Percentiles rank a stretch among this genome's conserved stretches.
Evolutionary conservation across 2,329 filamentous ascomycete species (phyloP).

Genomic region (Monosporascus sp.): DNA sequence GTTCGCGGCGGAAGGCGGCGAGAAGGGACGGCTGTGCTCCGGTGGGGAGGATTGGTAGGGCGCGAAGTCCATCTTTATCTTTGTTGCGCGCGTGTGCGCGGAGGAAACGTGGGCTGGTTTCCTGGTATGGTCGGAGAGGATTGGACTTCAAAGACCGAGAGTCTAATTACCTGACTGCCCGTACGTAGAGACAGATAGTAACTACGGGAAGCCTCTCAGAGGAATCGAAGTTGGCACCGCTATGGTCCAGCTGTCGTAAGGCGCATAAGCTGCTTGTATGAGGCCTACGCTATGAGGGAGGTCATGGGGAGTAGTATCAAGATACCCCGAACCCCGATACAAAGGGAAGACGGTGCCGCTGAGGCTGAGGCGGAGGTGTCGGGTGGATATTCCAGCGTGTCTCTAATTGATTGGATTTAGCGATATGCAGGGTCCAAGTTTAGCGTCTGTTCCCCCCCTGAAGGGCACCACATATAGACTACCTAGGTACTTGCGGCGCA

Average conservation of each 20-base stretch:
- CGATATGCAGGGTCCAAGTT: conserved; percentile 8
- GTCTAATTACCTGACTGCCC: no score
- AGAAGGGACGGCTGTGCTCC: conserved; percentile 75
- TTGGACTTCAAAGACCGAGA: no score
- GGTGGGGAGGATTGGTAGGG: conserved; percentile 93
- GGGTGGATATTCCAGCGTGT: not conserved
- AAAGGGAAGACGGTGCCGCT: not conserved
- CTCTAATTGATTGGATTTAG: not conserved
- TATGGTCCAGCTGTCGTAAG: no score
- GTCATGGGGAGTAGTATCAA: no score
- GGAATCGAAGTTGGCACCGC: no score
- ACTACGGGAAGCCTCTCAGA: no score
- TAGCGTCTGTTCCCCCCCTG: not conserved
- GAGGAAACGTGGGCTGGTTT: not conserved
- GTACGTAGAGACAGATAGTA: no score
- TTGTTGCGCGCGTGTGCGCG: not conserved
- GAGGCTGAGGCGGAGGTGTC: not conserved
- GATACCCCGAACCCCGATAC: no score
- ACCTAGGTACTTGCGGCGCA: not conserved
- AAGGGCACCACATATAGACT: no score
- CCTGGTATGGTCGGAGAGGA: no score
- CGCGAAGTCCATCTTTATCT: conserved; percentile 74
- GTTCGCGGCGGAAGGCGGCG: conserved; percentile 52
- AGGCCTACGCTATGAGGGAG: no score
- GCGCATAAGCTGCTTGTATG: no score